Evolutionary conservation across 805 yeast species (phyloP), one percentile per base, ranked within the genome.

Genomic region (Ogataea dorogensis): DNA sequence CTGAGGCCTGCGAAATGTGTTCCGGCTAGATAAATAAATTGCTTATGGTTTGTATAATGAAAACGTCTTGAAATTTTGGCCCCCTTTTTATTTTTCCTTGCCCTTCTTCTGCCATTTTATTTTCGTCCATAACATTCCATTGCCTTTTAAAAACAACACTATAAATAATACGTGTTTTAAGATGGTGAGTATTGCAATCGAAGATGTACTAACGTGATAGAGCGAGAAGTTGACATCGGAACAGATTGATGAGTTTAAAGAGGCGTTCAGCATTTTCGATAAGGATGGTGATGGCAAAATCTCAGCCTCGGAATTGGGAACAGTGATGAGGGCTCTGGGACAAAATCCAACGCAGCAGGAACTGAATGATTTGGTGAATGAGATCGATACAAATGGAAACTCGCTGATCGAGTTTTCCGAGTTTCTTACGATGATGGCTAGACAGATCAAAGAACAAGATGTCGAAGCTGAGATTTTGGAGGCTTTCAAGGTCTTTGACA

Each of bases 301-400:
- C 70, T 87, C 96, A 41, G 86, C 96, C 52, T 77, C 86, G 57
- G 98, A 93, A 67, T 74, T 93, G 51, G 97, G 98, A 48, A 88
- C 96, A 4, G 98, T 93, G 35, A 93, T 93, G 98, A 83, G 98
- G 68, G 86, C 97, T n/a, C 73, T 93, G 58, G 98, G 98, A 34
- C 93, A 88, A 65, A 91, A 91, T 56, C 98, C 98, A 23, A 81
- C 95, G 33, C 98, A 93, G 64, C 80, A 88, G 49, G 98, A 93
- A 65, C 82, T 93, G 54, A 85, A 93, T 38, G 98, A 93, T 61
- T 80, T 93, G 83, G 86, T 93, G 72, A 91, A 91, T 63, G 98
- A 93, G 67, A 95, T 93, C 36, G 98, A 93, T 63, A 82, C 83
- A 44, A 93, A 93, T 68, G 91, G 91, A 52, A 95, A 93, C 66